Evolutionary conservation across 169 alveolate species (phyloP).

Genomic region (Eimeria necatrix): DNA sequence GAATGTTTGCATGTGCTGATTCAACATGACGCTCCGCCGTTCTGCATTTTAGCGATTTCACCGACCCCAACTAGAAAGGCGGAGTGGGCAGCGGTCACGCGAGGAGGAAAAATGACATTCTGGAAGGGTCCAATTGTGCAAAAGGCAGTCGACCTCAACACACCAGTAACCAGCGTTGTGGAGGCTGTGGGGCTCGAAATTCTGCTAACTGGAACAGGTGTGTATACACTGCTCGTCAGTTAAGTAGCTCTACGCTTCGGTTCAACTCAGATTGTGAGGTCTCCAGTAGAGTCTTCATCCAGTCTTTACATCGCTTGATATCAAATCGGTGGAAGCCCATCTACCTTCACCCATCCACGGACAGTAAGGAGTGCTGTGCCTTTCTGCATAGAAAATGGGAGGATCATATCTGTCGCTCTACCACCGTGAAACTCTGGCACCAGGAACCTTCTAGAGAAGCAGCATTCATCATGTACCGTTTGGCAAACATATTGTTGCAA

Average conservation of each 20-base stretch:
- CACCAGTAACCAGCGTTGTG: constrained; percentile 44
- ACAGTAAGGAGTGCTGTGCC: too few species aligned
- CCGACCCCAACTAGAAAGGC: not conserved
- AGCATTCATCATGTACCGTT: not conserved
- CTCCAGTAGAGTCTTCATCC: too few species aligned
- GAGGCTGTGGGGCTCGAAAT: constrained; percentile 31
- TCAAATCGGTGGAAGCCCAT: too few species aligned
- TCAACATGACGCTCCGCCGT: constrained; percentile 49
- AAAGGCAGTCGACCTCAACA: constrained; percentile 38
- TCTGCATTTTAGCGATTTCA: constrained; percentile 39
- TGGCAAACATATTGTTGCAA: too few species aligned
- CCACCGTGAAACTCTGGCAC: not conserved
- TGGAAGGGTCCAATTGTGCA: constrained; percentile 62
- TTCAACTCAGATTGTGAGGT: too few species aligned
- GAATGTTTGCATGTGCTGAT: constrained; percentile 58
- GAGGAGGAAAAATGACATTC: constrained; percentile 36
- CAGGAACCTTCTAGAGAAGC: not conserved
- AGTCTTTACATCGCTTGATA: too few species aligned
- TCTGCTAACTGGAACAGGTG: constrained; percentile 64
- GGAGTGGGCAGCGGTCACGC: constrained; percentile 30
- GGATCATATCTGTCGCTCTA: constrained; percentile 44
- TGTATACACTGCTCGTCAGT: not conserved
- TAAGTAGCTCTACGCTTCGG: not conserved
- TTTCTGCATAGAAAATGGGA: constrained; percentile 56
- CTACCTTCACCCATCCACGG: too few species aligned